phyloP scores from a whole-genome alignment of 2,329 filamentous ascomycete genomes.

The Clonostachys rosea region DNA sequence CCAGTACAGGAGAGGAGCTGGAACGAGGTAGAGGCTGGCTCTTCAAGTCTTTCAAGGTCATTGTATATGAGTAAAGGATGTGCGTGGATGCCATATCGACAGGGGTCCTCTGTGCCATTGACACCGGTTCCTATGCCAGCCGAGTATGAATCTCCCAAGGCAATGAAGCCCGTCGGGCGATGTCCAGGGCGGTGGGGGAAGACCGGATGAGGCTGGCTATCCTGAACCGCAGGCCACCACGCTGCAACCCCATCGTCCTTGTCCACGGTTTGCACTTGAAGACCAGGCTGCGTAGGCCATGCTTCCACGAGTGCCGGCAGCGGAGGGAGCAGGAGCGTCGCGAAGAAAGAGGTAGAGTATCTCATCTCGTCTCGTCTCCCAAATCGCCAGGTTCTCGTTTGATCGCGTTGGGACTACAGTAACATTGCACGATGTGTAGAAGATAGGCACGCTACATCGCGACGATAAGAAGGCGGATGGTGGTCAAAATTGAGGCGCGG shows the following conservation, averaged over 20 bases:
- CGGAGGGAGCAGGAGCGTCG: too few relatives aligned
- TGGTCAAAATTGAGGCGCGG: too few relatives aligned
- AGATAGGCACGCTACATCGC: too few relatives aligned
- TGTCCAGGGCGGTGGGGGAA: conserved; percentile 1
- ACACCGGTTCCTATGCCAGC: conserved; percentile 40
- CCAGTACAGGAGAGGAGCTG: conserved; percentile 43
- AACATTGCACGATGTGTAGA: too few relatives aligned
- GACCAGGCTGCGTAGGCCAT: too few relatives aligned
- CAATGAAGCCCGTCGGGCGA: conserved; percentile 25
- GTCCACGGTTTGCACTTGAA: too few relatives aligned
- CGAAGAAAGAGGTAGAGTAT: too few relatives aligned
- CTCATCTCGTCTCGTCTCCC: too few relatives aligned
- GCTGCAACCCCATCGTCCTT: neutral
- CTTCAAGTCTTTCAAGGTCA: conserved; percentile 22
- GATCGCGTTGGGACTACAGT: too few relatives aligned
- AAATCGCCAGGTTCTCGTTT: too few relatives aligned
- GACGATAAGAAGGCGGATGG: too few relatives aligned
- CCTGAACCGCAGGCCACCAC: neutral
- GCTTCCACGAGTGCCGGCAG: too few relatives aligned
- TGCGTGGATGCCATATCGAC: conserved; percentile 33
- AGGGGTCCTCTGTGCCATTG: conserved; percentile 31
- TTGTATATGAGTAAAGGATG: conserved; percentile 31
- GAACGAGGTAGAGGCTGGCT: conserved; percentile 21
- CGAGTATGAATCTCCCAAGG: conserved; percentile 41
- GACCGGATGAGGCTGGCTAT: neutral